Percentiles rank a stretch among this genome's conserved stretches.
Evolutionary conservation across 73 alveolate genomes (phyloP).

Genomic region (Paramecium sexaurelia): DNA sequence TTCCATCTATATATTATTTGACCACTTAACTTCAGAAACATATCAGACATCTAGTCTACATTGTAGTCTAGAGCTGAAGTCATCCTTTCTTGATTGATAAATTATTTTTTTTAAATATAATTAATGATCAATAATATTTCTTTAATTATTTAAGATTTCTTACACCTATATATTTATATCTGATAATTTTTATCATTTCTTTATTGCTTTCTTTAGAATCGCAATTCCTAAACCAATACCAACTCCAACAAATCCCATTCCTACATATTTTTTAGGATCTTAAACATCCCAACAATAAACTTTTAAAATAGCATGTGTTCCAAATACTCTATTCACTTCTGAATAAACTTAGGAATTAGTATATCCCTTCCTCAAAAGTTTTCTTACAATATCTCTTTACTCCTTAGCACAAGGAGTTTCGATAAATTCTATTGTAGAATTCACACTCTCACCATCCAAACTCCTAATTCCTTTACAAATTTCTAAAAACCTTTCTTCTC

Average conservation of each 20-base stretch:
- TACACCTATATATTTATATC: not conserved
- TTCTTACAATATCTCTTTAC: constrained; percentile 8
- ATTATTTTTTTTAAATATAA: constrained; percentile 8
- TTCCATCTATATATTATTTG: not conserved
- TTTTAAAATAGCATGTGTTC: constrained; percentile 24
- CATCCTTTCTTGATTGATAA: constrained; percentile 31
- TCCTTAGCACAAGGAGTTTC: constrained; percentile 38
- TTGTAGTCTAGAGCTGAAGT: constrained; percentile 56
- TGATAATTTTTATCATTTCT: not conserved
- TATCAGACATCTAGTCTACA: constrained; percentile 56
- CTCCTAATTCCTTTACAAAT: constrained; percentile 32
- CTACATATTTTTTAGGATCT: not conserved
- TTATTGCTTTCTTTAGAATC: not conserved
- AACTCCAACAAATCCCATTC: not conserved
- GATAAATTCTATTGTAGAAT: constrained; percentile 27
- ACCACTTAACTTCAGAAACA: constrained; percentile 9
- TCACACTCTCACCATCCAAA: constrained; percentile 41
- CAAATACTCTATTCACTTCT: constrained; percentile 45
- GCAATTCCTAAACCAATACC: not conserved
- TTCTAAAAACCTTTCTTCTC: constrained; percentile 21
- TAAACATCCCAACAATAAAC: not conserved
- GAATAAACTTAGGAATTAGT: not conserved
- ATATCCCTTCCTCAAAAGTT: not conserved
- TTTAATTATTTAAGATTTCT: constrained; percentile 36
- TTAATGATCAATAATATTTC: not conserved